Base-by-base conservation (phyloP, 306 rosid genomes). In the Vachellia collinsii region DNA sequence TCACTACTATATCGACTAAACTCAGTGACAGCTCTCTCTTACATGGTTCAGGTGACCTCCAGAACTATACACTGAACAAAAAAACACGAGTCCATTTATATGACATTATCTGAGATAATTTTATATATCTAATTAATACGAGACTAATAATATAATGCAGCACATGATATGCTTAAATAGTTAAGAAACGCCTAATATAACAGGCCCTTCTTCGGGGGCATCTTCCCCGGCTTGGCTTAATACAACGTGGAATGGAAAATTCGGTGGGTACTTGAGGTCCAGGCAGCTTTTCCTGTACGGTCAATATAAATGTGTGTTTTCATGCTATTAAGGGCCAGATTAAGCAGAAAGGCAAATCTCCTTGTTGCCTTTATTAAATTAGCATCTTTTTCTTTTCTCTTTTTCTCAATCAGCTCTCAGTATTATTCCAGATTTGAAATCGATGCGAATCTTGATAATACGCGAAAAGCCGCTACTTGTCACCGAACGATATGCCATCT, bases 391-490 rank as follows among this genome's bases (percentile, higher is more conserved):
- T 46, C 3, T 62, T 23, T 25, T 4, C 19, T 12, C 11, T 62
- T 62, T 12, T 29, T 6, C 8, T 29, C 14, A 14, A 0, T 61
- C 70, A 65, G 73, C 86, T 76, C 77, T 81, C 17, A 41, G 79
- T 70, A 70, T 78, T 74, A 70, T 78, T 73, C 66, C 53, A 38
- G 25, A 79, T 72, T 79, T 65, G 75, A 77, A 77, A 44, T 66
- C 68, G 69, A 83, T 81, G 84, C 86, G 87, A 83, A 84, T 87
- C 79, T 72, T 75, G 71, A 58, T 54, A 36, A 75, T 65, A 70
- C 46, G 73, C 63, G 56, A 64, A 68, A 69, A 48, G 53, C 56
- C 48, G 70, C 79, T 75, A 75, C 82, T 79, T 83, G 78, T 12
- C 71, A 25, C 23, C 46, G 22, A 70, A 70, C 64, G 83, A 72